A percentile compares a stretch with the other conserved stretches of the same genome.
Conservation (phyloP, 148 eudicot species). For the Persicaria tinctoria region DNA sequence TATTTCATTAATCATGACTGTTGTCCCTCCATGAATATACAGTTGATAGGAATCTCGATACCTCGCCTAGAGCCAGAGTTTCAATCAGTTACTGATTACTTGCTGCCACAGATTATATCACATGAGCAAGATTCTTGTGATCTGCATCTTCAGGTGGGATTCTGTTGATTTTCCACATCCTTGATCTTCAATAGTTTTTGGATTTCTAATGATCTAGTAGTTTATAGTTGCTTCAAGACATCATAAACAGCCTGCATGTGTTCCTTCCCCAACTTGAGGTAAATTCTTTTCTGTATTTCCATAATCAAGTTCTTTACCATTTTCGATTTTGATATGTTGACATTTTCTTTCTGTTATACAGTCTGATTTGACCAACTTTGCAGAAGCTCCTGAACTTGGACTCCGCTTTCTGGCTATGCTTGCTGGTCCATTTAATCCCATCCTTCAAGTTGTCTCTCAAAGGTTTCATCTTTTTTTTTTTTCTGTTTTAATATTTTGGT, state of each 20-base stretch:
- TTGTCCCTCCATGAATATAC: constrained; percentile 18
- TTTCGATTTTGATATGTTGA: not conserved
- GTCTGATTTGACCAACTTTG: constrained; percentile 62
- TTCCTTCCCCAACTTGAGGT: constrained; percentile 88
- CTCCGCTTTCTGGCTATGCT: constrained; percentile 79
- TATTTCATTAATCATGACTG: not conserved
- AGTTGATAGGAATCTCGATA: constrained; percentile 73
- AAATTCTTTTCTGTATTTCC: not conserved
- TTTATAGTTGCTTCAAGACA: constrained; percentile 77
- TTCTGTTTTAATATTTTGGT: not conserved
- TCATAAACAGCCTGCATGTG: constrained; percentile 49
- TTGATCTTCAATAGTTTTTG: constrained; percentile 8
- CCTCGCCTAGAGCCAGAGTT: constrained; percentile 75
- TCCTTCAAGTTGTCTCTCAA: constrained; percentile 56
- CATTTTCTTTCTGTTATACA: constrained; percentile 25
- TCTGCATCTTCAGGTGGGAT: constrained; percentile 66
- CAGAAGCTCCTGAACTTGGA: constrained; percentile 50
- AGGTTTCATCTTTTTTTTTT: constrained; percentile 30
- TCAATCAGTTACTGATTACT: constrained; percentile 60
- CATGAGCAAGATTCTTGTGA: constrained; percentile 61
- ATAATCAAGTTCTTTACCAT: not conserved
- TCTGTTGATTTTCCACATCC: constrained; percentile 16
- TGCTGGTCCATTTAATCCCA: constrained; percentile 67
- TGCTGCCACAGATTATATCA: constrained; percentile 54
- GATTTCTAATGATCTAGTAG: constrained; percentile 31